Evolutionary conservation across 345 rosid genomes (phyloP).

Genomic region (Turnera subulata): DNA sequence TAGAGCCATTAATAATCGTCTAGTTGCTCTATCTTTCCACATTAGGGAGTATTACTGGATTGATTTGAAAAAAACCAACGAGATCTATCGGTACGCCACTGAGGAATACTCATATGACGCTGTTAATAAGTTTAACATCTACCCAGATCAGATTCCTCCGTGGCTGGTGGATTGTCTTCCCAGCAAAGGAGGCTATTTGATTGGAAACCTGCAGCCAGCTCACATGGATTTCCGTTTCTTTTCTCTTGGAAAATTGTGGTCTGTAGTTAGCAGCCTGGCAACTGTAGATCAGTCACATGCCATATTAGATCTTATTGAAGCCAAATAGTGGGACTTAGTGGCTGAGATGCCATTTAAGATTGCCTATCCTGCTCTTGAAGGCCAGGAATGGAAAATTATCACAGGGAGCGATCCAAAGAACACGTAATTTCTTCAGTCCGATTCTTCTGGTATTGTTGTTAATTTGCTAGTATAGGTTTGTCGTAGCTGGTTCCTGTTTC

Average conservation of each 20-base stretch:
- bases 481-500: too few species aligned
- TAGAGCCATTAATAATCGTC: conserved; percentile 78
- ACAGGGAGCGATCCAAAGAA: conserved; percentile 99
- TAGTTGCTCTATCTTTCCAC: conserved; percentile 84
- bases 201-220: conserved; percentile 92
- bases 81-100: conserved; percentile 32
- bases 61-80: conserved; percentile 37
- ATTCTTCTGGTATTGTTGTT: too few species aligned
- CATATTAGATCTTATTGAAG: conserved; percentile 66
- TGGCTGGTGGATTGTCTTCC: conserved; percentile 97
- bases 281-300: conserved; percentile 69
- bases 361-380: conserved; percentile 84
- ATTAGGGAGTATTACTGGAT: conserved; percentile 96
- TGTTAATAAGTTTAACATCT: conserved; percentile 90
- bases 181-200: conserved; percentile 79
- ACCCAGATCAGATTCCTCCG: conserved; percentile 93
- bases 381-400: conserved; percentile 88
- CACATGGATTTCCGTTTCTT: conserved; percentile 99
- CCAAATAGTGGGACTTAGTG: conserved; percentile 90
- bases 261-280: conserved; percentile 68
- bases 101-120: conserved; percentile 96
- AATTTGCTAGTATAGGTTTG: too few species aligned
- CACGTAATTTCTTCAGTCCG: conserved; percentile 54
- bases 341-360: conserved; percentile 96
- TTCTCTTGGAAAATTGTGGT: conserved; percentile 93